A percentile compares a stretch with the other conserved stretches of the same genome.
Conservation (phyloP, 1,284 basidiomycete species). For the Rhodotorula sp. region DNA sequence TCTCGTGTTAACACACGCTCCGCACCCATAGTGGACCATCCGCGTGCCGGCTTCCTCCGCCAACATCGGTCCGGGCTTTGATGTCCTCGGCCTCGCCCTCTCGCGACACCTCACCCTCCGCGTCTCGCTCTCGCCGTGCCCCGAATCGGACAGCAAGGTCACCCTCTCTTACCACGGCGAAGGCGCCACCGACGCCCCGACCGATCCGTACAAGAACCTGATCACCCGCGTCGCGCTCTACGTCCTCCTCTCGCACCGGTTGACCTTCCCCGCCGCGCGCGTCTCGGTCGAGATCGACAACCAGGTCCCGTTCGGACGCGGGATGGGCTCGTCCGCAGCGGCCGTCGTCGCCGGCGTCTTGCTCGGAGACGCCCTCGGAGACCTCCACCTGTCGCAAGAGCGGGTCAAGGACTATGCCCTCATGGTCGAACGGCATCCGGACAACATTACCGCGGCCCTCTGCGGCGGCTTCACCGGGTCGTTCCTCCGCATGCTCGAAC, state of each 20-base stretch:
- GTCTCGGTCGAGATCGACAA: conserved; percentile 77
- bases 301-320: conserved; percentile 95
- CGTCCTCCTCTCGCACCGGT: conserved; percentile 81
- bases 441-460: conserved; percentile 97
- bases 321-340: conserved; percentile 94
- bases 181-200: conserved; percentile 84
- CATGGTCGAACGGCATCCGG: conserved; percentile 99
- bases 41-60: conserved; percentile 93
- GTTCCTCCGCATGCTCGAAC: conserved; percentile 80
- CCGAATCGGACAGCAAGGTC: conserved; percentile 54
- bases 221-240: conserved; percentile 98
- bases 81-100: conserved; percentile 95
- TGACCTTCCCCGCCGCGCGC: conserved; percentile 56
- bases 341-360: conserved; percentile 96
- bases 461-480: conserved; percentile 98
- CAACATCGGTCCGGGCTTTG: conserved; percentile 98
- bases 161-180: conserved; percentile 79
- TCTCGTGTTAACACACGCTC: background rate
- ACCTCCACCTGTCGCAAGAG: conserved; percentile 65
- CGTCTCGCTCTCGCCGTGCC: conserved; percentile 56
- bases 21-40: conserved; percentile 57
- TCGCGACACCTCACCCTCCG: conserved; percentile 80
- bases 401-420: conserved; percentile 93
- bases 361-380: conserved; percentile 78
- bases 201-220: conserved; percentile 95